phyloP scores from a whole-genome alignment of 805 yeast species.

The Yamadazyma nakazawae region DNA sequence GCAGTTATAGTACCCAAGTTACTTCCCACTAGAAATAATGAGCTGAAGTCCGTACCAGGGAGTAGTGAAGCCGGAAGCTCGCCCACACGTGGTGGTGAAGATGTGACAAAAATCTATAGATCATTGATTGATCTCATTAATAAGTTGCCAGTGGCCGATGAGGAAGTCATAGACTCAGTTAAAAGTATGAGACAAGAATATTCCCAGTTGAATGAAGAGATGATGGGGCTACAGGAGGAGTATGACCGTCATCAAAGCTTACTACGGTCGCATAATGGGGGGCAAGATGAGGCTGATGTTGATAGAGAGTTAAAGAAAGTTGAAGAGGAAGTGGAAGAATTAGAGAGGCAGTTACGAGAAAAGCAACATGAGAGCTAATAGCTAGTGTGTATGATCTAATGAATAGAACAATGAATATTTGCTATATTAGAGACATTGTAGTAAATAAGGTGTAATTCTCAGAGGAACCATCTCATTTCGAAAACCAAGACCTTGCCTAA shows the following conservation, averaged over 20 bases:
- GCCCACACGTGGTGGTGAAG: slow-evolving; percentile 9
- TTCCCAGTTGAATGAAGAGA: slow-evolving; percentile 33
- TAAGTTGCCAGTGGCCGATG: slow-evolving; percentile 18
- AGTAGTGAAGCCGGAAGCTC: slow-evolving; percentile 11
- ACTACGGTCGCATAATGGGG: slow-evolving; percentile 23
- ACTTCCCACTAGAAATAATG: neutral
- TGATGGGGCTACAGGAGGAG: slow-evolving; percentile 39
- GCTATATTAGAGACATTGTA: neutral
- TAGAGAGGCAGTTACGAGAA: slow-evolving; percentile 35
- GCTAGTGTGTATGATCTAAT: neutral
- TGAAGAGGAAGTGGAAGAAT: slow-evolving; percentile 41
- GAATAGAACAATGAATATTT: neutral
- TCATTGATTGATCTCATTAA: slow-evolving; percentile 10
- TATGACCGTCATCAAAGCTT: slow-evolving; percentile 44
- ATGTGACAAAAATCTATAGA: slow-evolving; percentile 8
- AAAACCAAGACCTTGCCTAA: too few species aligned
- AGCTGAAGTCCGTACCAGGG: neutral
- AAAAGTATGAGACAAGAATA: slow-evolving; percentile 39
- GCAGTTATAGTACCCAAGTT: slow-evolving; percentile 29
- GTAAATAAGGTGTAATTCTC: too few species aligned
- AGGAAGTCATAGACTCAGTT: slow-evolving; percentile 23
- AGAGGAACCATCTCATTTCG: too few species aligned
- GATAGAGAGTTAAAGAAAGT: slow-evolving; percentile 25
- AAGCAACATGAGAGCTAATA: neutral
- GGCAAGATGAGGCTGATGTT: slow-evolving; percentile 2